These are phyloP conservation scores for Saccharomycopsis malanga DNA, from an alignment of 805 yeast species.

Conservation along the genomic window DNA sequence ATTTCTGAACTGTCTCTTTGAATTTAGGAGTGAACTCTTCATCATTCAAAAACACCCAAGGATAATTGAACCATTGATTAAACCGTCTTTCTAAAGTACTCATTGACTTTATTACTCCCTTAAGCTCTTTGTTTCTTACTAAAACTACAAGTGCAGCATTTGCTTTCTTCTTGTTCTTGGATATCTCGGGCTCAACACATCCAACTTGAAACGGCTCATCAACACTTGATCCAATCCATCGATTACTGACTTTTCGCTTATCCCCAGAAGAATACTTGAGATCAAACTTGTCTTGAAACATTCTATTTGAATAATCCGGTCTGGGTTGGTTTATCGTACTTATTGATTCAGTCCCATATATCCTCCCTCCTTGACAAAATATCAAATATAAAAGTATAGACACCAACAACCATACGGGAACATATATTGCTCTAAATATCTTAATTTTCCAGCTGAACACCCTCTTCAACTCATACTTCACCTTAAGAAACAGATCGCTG, in stretches of 20 bases:
- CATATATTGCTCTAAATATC: neutral
- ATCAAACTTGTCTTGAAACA: conserved; percentile 20
- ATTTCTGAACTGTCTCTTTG: conserved; percentile 39
- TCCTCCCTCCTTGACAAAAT: neutral
- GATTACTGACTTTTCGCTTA: conserved; percentile 11
- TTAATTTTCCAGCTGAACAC: conserved; percentile 2
- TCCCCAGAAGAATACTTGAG: conserved; percentile 10
- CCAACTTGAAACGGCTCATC: conserved; percentile 23
- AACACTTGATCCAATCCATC: conserved; percentile 18
- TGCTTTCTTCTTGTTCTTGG: conserved; percentile 37
- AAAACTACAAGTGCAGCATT: conserved; percentile 83
- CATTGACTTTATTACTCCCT: conserved; percentile 71
- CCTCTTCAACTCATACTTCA: conserved; percentile 2
- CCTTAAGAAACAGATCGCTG: too few species aligned
- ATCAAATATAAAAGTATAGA: neutral
- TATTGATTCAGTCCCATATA: neutral
- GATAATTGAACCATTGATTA: conserved; percentile 90
- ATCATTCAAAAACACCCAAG: conserved; percentile 85
- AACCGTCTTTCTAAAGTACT: conserved; percentile 75
- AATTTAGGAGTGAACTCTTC: conserved; percentile 66
- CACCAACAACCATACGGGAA: conserved; percentile 18
- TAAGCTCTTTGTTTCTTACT: conserved; percentile 72
- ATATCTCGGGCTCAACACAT: conserved; percentile 18
- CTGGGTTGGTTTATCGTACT: neutral
- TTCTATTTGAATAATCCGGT: conserved; percentile 7